Conservation (phyloP, 208 protist genomes). For the Acanthamoeba lenticulata region DNA sequence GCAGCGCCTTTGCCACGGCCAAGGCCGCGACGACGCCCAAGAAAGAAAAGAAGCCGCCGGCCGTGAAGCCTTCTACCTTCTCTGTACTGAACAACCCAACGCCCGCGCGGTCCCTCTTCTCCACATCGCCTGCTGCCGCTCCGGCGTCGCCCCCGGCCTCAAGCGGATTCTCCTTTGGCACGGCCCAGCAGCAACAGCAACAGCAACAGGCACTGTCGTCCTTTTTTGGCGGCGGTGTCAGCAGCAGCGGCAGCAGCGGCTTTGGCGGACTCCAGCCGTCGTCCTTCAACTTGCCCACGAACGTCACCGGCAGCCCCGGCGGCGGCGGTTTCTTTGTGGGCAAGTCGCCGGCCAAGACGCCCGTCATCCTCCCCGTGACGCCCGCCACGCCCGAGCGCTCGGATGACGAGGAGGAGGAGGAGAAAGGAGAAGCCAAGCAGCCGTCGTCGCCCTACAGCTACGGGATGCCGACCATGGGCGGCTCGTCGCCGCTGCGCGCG, state of each 20-base stretch:
- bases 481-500: not conserved
- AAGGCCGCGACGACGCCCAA: not conserved
- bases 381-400: not conserved
- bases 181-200: not conserved
- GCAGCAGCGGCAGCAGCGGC: not conserved
- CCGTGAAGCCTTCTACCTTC: no score
- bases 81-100: no score
- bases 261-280: no score
- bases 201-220: not conserved
- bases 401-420: not conserved
- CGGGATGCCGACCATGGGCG: not conserved
- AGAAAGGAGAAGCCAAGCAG: not conserved
- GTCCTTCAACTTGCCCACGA: not conserved
- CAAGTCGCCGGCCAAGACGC: not conserved
- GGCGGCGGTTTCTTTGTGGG: not conserved
- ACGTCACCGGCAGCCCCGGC: not conserved
- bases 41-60: not conserved
- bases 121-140: no score
- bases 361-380: no score
- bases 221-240: not conserved
- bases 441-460: not conserved
- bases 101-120: no score
- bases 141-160: no score
- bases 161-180: not conserved
- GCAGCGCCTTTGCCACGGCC: not conserved